These are phyloP conservation scores for Chaetomium fimeti DNA, from an alignment of 495 filamentous ascomycete genomes.

Conservation along the genomic window DNA sequence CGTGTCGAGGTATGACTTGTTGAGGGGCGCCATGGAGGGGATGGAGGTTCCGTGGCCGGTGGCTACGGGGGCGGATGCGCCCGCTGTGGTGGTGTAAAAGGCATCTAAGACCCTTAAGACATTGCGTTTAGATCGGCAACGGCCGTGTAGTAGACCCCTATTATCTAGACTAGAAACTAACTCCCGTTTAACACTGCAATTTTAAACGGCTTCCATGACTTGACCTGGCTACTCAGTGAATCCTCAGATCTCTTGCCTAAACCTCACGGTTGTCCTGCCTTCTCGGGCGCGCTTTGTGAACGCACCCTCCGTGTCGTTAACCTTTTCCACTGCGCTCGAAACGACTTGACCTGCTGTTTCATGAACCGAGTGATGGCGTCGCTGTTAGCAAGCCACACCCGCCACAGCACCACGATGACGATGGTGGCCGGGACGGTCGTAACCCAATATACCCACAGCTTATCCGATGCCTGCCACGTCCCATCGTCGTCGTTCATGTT, in stretches of 20 bases:
- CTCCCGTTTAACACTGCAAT: no score
- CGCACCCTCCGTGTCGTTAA: background rate
- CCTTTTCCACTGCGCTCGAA: background rate
- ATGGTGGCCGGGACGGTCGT: conserved; percentile 28
- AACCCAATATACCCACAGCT: conserved; percentile 29
- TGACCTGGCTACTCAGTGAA: no score
- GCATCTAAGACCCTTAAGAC: no score
- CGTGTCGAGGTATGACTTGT: conserved; percentile 27
- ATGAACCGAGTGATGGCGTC: conserved; percentile 12
- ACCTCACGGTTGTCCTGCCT: background rate
- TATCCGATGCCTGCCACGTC: conserved; percentile 22
- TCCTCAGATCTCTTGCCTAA: no score
- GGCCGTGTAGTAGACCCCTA: no score
- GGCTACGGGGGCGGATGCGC: background rate
- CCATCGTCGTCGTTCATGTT: conserved; percentile 20
- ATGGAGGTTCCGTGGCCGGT: conserved; percentile 24
- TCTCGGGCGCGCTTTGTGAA: background rate
- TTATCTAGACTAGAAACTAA: no score
- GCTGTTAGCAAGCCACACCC: conserved; percentile 22
- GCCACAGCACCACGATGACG: conserved; percentile 23
- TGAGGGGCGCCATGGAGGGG: conserved; percentile 22
- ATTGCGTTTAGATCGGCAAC: no score
- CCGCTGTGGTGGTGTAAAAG: background rate
- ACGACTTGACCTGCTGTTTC: background rate
- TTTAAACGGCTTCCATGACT: no score